Percentiles rank a stretch among this genome's conserved stretches.
These are phyloP conservation scores for Naganishia kalamii DNA, from an alignment of 768 basidiomycete genomes.

Conservation along the genomic window DNA sequence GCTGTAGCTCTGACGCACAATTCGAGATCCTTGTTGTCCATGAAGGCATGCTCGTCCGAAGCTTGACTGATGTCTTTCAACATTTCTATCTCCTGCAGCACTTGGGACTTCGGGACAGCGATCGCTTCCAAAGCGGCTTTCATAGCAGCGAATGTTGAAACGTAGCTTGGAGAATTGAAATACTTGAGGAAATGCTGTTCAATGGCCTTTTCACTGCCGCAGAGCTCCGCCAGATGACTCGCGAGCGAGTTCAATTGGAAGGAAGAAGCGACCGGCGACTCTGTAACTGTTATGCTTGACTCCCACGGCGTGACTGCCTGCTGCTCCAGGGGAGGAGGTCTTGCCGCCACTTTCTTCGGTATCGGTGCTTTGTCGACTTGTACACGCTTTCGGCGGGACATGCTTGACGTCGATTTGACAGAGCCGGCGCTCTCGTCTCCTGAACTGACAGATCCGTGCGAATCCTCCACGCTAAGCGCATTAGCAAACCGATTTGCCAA, in stretches of 20 bases:
- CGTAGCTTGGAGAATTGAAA: slow-evolving; percentile 37
- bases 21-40: slow-evolving; percentile 30
- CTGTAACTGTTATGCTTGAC: background rate
- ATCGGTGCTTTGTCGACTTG: background rate
- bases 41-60: slow-evolving; percentile 11
- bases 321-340: background rate
- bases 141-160: slow-evolving; percentile 34
- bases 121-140: slow-evolving; percentile 27
- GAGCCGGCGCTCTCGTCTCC: slow-evolving; percentile 20
- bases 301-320: background rate
- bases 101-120: slow-evolving; percentile 1
- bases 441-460: slow-evolving; percentile 3
- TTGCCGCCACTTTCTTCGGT: background rate
- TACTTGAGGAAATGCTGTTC: slow-evolving; percentile 32
- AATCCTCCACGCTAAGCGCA: background rate
- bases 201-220: slow-evolving; percentile 23
- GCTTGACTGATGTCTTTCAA: slow-evolving; percentile 37
- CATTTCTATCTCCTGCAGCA: slow-evolving; percentile 21
- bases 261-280: background rate
- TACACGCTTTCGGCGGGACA: slow-evolving; percentile 4
- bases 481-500: background rate
- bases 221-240: slow-evolving; percentile 31
- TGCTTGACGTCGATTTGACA: background rate
- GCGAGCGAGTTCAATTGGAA: slow-evolving; percentile 31
- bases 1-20: slow-evolving; percentile 33